Conservation (phyloP, 1,284 basidiomycete species). For the Mrakiaceae sp. region DNA sequence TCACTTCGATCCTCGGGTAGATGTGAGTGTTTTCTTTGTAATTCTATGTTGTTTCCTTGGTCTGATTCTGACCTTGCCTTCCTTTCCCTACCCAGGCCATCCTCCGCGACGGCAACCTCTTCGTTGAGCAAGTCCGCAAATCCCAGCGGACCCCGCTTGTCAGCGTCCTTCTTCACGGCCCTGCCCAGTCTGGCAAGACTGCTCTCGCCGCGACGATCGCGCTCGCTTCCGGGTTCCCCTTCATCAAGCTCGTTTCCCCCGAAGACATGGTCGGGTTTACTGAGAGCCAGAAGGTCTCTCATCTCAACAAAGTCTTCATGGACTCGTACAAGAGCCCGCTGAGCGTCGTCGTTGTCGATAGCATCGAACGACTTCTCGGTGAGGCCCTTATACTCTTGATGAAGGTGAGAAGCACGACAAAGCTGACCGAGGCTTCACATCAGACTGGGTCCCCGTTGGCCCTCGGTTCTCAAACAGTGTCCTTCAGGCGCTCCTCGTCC, state of each 20-base stretch:
- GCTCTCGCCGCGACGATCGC: constrained; percentile 93
- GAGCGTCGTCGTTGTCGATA: constrained; percentile 95
- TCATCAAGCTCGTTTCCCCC: constrained; percentile 95
- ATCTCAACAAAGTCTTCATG: constrained; percentile 86
- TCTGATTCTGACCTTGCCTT: constrained; percentile 17
- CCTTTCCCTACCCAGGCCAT: constrained; percentile 48
- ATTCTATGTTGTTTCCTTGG: neutral
- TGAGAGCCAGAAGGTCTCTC: constrained; percentile 80
- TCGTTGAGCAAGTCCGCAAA: constrained; percentile 89
- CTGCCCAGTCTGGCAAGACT: constrained; percentile 86
- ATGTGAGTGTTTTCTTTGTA: constrained; percentile 44
- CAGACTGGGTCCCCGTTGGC: constrained; percentile 97
- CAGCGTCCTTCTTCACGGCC: constrained; percentile 73
- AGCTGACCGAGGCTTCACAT: neutral
- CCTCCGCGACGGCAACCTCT: constrained; percentile 76
- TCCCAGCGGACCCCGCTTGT: constrained; percentile 87
- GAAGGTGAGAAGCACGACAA: no score
- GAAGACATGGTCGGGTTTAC: constrained; percentile 95
- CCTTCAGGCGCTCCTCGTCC: constrained; percentile 79
- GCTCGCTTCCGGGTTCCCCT: constrained; percentile 83
- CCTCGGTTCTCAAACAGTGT: constrained; percentile 92
- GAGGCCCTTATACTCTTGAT: constrained; percentile 24
- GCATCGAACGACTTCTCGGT: constrained; percentile 80
- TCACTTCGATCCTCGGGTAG: constrained; percentile 63
- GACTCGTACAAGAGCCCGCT: constrained; percentile 97